Conservation (phyloP, 1,284 basidiomycete genomes). For the Moesziomyces globuligerus region DNA sequence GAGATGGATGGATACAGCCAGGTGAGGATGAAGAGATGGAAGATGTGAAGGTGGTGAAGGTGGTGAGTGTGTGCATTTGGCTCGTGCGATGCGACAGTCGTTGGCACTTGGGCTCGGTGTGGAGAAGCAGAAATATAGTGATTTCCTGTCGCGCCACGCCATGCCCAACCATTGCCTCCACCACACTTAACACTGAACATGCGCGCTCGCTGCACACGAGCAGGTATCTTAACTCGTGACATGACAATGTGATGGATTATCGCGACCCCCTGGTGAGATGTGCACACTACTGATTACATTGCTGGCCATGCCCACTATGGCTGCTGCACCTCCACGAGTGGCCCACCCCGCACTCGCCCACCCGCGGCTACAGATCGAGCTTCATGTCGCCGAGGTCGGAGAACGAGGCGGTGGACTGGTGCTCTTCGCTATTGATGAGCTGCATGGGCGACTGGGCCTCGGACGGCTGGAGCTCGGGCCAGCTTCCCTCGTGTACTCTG, state of each 20-base stretch:
- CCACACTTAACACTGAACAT: neutral
- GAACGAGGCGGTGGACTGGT: conserved; percentile 19
- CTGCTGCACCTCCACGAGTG: too few species aligned
- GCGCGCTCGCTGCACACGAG: too few species aligned
- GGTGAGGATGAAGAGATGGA: too few species aligned
- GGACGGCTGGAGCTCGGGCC: conserved; percentile 37
- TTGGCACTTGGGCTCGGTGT: neutral
- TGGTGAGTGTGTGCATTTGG: neutral
- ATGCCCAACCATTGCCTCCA: neutral
- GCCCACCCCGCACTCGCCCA: too few species aligned
- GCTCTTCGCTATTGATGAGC: conserved; percentile 14
- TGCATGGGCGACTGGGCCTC: conserved; percentile 49
- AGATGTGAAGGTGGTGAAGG: neutral
- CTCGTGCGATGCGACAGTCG: neutral
- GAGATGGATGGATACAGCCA: too few species aligned
- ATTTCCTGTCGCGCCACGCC: too few species aligned
- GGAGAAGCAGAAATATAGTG: too few species aligned
- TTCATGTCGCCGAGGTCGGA: conserved; percentile 41
- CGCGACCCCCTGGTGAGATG: too few species aligned
- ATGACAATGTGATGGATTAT: too few species aligned
- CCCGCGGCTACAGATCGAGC: conserved; percentile 30
- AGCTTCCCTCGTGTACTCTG: conserved; percentile 34
- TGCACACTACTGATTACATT: too few species aligned
- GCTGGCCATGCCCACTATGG: too few species aligned
- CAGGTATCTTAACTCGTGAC: too few species aligned